Evolutionary conservation across 805 yeast genomes (phyloP), one percentile per base, ranked within the genome.

Genomic region (Yamadazyma kitorensis): DNA sequence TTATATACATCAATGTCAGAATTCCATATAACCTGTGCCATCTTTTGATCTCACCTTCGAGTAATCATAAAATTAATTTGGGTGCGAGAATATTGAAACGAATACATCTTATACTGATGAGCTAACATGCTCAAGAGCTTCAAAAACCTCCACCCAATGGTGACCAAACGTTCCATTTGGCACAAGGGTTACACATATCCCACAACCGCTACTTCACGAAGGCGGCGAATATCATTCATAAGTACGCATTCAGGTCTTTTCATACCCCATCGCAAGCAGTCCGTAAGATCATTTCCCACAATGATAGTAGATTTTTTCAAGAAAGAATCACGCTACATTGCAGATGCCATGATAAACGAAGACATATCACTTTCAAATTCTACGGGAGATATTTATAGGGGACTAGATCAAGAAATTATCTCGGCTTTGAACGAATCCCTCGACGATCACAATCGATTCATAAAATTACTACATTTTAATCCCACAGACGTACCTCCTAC

Each of bases 11-110:
- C 72, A 23, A 67, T 67, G 48, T 67, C 73, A 13, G 67, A 44
- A 47, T 67, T 67, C 73, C 73, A 67, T 37, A 67, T 53, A 34
- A 67, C 71, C 40, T 61, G 68, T 11, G 73, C 64, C 73, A 67
- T 66, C 10, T 7, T 25, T 16, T 5, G 15, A 9, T 17, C 6
- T 26, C 16, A 8, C 7, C 29, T 7, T n/a, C n/a, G n/a, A n/a
- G n/a, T 6, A 26, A 13, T 11, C 22, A 19, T 20, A 3, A 24
- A 31, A 31, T 8, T 5, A 17, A 10, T 18, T 12, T 13, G 20
- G 11, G 36, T 27, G 36, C 36, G 36, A 27, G 27, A 11, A n/a
- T n/a, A 4, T 30, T 17, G 7, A 23, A 30, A 27, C 17, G 5
- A 4, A 10, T 10, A 24, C n/a, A 11, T 11, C 2, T 17, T 14